phyloP scores from a whole-genome alignment of 106 monocot species.

The Gastrodia elata region DNA sequence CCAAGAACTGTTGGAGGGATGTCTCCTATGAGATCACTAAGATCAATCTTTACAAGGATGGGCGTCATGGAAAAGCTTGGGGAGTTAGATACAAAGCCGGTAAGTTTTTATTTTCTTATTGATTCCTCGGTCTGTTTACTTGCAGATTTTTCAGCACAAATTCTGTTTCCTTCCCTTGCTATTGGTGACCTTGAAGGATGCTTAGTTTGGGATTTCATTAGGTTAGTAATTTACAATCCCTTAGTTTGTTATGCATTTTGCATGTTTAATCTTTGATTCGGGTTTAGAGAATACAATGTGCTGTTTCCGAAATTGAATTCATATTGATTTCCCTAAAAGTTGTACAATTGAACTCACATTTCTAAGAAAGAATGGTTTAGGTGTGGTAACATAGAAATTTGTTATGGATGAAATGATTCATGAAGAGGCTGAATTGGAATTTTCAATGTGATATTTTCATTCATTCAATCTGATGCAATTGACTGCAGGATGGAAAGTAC shows the following conservation, averaged over 20 bases:
- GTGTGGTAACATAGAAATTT: not conserved
- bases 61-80: conserved; percentile 92
- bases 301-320: not conserved
- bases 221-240: not conserved
- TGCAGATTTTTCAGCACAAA: not conserved
- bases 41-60: conserved; percentile 99
- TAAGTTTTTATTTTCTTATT: conserved; percentile 16
- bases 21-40: conserved; percentile 88
- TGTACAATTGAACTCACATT: not conserved
- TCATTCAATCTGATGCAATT: not conserved
- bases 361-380: not conserved
- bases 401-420: not conserved
- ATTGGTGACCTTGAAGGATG: not conserved
- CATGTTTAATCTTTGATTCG: not conserved
- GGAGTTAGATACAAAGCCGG: conserved; percentile 80
- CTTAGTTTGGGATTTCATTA: not conserved
- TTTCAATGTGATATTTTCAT: not conserved
- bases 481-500: not conserved
- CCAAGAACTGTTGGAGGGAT: conserved; percentile 82
- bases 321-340: not conserved
- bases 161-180: not conserved
- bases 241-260: not conserved
- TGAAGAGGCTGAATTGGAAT: not conserved
- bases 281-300: not conserved
- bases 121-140: not conserved